Base-by-base conservation (phyloP, 169 alveolate species). In the Haemoproteus tartakovskyi region DNA sequence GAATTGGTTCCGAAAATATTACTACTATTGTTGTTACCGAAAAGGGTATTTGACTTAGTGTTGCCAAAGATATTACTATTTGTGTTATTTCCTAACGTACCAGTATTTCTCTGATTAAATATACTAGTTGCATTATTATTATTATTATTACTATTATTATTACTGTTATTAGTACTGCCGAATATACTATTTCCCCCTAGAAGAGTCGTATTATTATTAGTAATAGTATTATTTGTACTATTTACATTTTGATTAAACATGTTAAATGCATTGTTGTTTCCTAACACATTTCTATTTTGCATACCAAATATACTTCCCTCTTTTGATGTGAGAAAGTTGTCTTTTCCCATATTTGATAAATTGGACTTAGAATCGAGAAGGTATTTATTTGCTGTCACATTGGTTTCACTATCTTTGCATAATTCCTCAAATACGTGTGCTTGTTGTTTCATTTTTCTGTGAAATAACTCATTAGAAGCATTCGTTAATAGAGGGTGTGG, bases 11-110 rank as follows among this genome's bases (percentile, higher is more conserved):
- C 60, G 26, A 50, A 50, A 19, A 21, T 18, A 1, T n/a, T 8
- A 22, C 40, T 50, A 50, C 33, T 43, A 45, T 37, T 60, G 29
- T 29, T 45, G 2, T 38, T 21, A 5, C 57, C 45, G 33, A 56
- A 56, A 18, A 74, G 19, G 59, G 30, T 74, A 30, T 38, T 51
- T 14, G 43, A 8, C 2, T 36, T 16, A 1, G 38, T 48, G 3
- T 38, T 24, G 2, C 50, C 30, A 3, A 36, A 29, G 16, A 33
- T 2, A 54, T 54, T 54, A 27, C 6, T 0, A 6, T 27, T 29
- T 0, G n/a, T 54, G 21, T 54, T 54, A 4, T 26, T 61, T 3
- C 2, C 16, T 16, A 61, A 61, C 30, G 46, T 2, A 61, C 12
- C 46, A 11, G 59, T 21, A 2, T 59, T 14, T 4, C 27, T 60